A percentile compares a stretch with the other conserved stretches of the same genome.
Conservation (phyloP, 192 early-diverging fungal genomes). For the Nowakowskiella sp. region DNA sequence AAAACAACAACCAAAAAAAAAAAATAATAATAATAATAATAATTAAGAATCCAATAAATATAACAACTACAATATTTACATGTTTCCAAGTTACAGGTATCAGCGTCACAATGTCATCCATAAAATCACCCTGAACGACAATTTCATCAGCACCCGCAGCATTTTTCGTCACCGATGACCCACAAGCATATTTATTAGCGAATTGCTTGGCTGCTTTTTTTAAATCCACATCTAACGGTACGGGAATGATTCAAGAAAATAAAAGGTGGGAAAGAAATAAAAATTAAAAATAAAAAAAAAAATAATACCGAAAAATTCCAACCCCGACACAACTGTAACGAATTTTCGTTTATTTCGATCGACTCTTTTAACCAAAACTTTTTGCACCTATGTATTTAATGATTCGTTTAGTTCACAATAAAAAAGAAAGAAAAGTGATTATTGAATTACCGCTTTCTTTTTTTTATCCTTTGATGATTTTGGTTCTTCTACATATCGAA, state of each 20-base stretch:
- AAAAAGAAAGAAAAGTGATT: too few relatives aligned
- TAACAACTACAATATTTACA: too few relatives aligned
- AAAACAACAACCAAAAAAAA: too few relatives aligned
- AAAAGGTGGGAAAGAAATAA: background rate
- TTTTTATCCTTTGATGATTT: too few relatives aligned
- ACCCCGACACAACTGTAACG: conserved; percentile 73
- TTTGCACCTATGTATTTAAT: too few relatives aligned
- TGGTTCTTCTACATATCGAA: too few relatives aligned
- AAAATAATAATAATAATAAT: too few relatives aligned
- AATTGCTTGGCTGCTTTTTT: conserved; percentile 96
- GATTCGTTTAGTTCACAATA: too few relatives aligned
- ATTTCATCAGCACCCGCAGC: conserved; percentile 90
- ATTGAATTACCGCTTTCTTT: too few relatives aligned
- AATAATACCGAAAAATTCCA: conserved; percentile 89
- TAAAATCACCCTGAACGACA: conserved; percentile 92
- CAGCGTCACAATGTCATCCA: conserved; percentile 78
- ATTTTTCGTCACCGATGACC: conserved; percentile 85
- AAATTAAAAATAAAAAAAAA: background rate
- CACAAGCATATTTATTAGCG: conserved; percentile 92
- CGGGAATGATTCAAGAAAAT: conserved; percentile 5
- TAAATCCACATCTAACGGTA: conserved; percentile 71
- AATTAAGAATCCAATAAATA: too few relatives aligned
- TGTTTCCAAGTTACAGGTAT: conserved; percentile 41
- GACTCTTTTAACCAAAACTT: conserved; percentile 74
- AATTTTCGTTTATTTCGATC: conserved; percentile 92